A percentile compares a stretch with the other conserved stretches of the same genome.
phyloP scores from a whole-genome alignment of 2,329 filamentous ascomycete species.

The Fusarium piperis region DNA sequence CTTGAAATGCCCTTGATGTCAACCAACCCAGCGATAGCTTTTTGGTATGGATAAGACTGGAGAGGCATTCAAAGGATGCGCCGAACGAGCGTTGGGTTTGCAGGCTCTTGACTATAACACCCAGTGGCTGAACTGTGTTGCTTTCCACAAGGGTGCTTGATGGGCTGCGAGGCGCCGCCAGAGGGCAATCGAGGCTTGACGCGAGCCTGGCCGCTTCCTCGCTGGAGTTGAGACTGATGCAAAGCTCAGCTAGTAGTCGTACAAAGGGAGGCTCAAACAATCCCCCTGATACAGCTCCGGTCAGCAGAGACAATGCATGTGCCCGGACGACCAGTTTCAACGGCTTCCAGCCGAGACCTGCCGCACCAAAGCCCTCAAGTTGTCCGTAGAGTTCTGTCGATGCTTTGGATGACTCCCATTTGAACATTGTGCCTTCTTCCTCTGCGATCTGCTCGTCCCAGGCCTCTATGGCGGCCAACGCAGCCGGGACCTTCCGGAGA shows the following conservation, averaged over 20 bases:
- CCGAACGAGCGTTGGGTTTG: slow-evolving; percentile 8
- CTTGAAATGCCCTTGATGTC: slow-evolving; percentile 36
- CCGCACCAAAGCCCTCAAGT: slow-evolving; percentile 46
- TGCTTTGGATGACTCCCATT: slow-evolving; percentile 42
- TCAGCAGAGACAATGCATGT: slow-evolving; percentile 45
- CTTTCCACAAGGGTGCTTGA: slow-evolving; percentile 27
- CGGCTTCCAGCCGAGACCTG: slow-evolving; percentile 46
- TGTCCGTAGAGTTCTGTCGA: slow-evolving; percentile 48
- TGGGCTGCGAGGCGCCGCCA: slow-evolving; percentile 27
- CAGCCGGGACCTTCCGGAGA: slow-evolving; percentile 45
- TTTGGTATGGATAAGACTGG: slow-evolving; percentile 28
- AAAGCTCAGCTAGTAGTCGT: slow-evolving; percentile 44
- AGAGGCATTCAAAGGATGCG: slow-evolving; percentile 37
- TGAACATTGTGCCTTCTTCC: slow-evolving; percentile 34
- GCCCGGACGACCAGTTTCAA: slow-evolving; percentile 47
- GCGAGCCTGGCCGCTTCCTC: slow-evolving; percentile 44
- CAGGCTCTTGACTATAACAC: slow-evolving; percentile 26
- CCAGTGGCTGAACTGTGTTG: slow-evolving; percentile 35
- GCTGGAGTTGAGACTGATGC: slow-evolving; percentile 37
- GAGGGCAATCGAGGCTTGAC: slow-evolving; percentile 17
- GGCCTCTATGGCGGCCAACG: slow-evolving; percentile 46
- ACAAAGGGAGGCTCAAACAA: slow-evolving; percentile 44
- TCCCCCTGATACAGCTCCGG: slow-evolving; percentile 44
- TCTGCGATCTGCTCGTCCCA: slow-evolving; percentile 44
- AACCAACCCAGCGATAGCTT: slow-evolving; percentile 39